A percentile compares a stretch with the other conserved stretches of the same genome.
Conservation (phyloP, 352 stramenopile species). For the Globisporangium ultimum region DNA sequence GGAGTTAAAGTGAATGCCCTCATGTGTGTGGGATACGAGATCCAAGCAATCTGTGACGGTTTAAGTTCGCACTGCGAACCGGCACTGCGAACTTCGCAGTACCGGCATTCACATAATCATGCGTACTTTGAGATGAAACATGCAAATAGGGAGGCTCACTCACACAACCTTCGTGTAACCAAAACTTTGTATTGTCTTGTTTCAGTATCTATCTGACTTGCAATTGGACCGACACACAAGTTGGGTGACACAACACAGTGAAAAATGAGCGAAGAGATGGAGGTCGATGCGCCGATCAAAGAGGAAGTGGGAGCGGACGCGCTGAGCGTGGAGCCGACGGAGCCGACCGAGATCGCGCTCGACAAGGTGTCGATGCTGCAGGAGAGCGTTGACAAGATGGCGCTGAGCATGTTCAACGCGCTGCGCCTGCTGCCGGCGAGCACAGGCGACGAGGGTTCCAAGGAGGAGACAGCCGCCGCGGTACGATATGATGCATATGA, state of each 20-base stretch:
- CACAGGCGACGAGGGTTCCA: conserved; percentile 39
- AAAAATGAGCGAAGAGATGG: conserved; percentile 12
- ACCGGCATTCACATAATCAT: too few species aligned
- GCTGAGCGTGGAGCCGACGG: conserved; percentile 14
- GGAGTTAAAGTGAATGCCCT: too few species aligned
- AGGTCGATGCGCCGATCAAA: conserved; percentile 12
- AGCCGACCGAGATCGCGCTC: conserved; percentile 20
- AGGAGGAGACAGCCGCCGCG: conserved; percentile 54
- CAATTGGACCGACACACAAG: background rate
- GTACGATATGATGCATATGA: conserved; percentile 17
- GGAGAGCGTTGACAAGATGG: conserved; percentile 84
- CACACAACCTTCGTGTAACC: conserved; percentile 4
- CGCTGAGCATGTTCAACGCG: conserved; percentile 87
- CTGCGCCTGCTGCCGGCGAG: conserved; percentile 65
- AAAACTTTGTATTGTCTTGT: background rate
- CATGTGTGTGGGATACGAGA: too few species aligned
- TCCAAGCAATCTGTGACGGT: too few species aligned
- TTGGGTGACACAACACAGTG: background rate
- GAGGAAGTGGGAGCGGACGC: conserved; percentile 5
- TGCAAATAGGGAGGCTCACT: background rate
- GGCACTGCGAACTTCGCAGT: too few species aligned
- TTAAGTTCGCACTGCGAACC: too few species aligned
- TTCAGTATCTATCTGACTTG: background rate
- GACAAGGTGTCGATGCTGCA: conserved; percentile 85
- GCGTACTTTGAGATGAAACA: background rate